A percentile compares a stretch with the other conserved stretches of the same genome.
Conservation (phyloP, 2,329 filamentous ascomycete genomes). For the Metarhizium sp. region DNA sequence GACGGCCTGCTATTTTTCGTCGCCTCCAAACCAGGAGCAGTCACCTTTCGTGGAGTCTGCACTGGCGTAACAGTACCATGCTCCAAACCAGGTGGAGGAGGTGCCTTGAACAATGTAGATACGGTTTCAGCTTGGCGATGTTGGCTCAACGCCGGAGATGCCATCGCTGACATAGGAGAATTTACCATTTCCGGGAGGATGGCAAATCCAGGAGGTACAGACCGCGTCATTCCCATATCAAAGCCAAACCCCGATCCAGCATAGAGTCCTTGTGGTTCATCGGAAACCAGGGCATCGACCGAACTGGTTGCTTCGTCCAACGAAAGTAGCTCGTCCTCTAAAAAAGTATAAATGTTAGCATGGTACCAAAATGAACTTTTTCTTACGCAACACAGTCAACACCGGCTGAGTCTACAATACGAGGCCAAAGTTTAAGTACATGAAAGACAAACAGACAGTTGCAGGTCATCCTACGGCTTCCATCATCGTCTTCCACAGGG, state of each 20-base stretch:
- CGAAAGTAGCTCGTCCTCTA: slow-evolving; percentile 55
- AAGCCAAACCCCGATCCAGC: slow-evolving; percentile 1
- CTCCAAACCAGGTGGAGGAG: slow-evolving; percentile 14
- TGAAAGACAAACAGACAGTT: slow-evolving; percentile 6
- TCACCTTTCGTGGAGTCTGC: slow-evolving; percentile 19
- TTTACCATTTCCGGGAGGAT: slow-evolving; percentile 9
- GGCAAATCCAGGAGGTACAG: slow-evolving; percentile 22
- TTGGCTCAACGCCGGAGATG: slow-evolving; percentile 11
- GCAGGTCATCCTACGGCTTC: slow-evolving; percentile 43
- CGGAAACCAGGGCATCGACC: slow-evolving; percentile 62
- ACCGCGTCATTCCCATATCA: slow-evolving; percentile 9
- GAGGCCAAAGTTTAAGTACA: slow-evolving; percentile 7
- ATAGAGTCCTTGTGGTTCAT: slow-evolving; percentile 28
- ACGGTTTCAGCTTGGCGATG: slow-evolving; percentile 14
- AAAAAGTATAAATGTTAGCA: slow-evolving; percentile 29
- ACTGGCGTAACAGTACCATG: slow-evolving; percentile 23
- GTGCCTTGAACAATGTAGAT: slow-evolving; percentile 17
- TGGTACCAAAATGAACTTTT: slow-evolving; percentile 2
- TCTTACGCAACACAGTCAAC: slow-evolving; percentile 11
- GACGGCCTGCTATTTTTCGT: slow-evolving; percentile 36
- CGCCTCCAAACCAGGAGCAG: slow-evolving; percentile 19
- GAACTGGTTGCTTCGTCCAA: slow-evolving; percentile 52
- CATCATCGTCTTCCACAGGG: slow-evolving; percentile 54
- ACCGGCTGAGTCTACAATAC: slow-evolving; percentile 5
- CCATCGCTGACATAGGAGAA: slow-evolving; percentile 9